These are phyloP conservation scores for Candida corydali DNA, from an alignment of 805 yeast species.

Conservation along the genomic window DNA sequence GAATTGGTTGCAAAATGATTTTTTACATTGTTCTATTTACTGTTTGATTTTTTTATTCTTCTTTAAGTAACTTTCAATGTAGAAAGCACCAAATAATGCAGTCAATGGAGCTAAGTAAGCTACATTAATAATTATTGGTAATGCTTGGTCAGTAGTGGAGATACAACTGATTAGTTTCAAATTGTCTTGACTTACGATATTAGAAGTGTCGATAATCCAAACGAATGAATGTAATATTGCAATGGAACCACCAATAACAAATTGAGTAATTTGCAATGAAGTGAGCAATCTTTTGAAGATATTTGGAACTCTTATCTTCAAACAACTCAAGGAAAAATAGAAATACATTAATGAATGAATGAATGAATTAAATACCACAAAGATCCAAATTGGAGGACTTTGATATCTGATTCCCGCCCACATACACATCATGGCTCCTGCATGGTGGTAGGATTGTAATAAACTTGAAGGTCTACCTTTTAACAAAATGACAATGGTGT, in stretches of 20 bases:
- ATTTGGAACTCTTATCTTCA: slow-evolving; percentile 55
- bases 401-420: slow-evolving; percentile 71
- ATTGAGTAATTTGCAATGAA: slow-evolving; percentile 64
- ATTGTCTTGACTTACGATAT: slow-evolving; percentile 25
- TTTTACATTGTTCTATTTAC: background rate
- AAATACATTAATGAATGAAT: slow-evolving; percentile 74
- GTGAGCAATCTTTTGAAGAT: slow-evolving; percentile 57
- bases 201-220: slow-evolving; percentile 48
- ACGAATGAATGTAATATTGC: slow-evolving; percentile 64
- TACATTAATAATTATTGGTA: slow-evolving; percentile 61
- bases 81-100: slow-evolving; percentile 59
- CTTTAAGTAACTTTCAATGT: slow-evolving; percentile 53
- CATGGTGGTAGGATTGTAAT: slow-evolving; percentile 71
- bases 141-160: slow-evolving; percentile 53
- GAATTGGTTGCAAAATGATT: background rate
- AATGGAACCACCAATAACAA: slow-evolving; percentile 62
- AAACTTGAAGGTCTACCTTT: slow-evolving; percentile 66
- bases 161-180: slow-evolving; percentile 41
- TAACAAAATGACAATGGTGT: slow-evolving; percentile 60
- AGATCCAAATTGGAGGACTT: slow-evolving; percentile 77
- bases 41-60: slow-evolving; percentile 4
- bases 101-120: slow-evolving; percentile 66
- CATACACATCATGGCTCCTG: slow-evolving; percentile 80
- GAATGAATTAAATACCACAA: slow-evolving; percentile 75
- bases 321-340: slow-evolving; percentile 58